Conservation (phyloP, 768 basidiomycete genomes). For the Tulasnella sp. region DNA sequence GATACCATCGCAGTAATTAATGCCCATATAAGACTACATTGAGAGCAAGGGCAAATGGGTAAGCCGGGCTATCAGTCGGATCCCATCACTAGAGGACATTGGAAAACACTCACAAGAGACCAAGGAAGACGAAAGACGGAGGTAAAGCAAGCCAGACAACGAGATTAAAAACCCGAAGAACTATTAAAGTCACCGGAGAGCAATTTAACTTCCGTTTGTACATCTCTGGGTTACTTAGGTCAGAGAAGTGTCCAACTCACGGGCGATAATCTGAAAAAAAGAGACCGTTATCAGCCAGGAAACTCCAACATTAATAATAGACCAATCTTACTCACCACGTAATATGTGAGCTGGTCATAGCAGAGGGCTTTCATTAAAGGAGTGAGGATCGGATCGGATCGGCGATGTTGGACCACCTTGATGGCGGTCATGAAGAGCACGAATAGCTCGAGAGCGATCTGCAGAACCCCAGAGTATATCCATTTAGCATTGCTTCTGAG, state of each 20-base stretch:
- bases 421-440: neutral
- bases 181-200: no score
- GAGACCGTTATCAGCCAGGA: no score
- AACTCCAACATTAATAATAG: no score
- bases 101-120: neutral
- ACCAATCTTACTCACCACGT: neutral
- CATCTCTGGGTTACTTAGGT: no score
- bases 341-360: neutral
- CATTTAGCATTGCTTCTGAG: neutral
- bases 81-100: neutral
- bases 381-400: neutral
- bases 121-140: neutral
- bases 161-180: no score
- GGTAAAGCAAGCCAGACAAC: neutral
- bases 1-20: slow-evolving; percentile 1
- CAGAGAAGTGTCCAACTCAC: no score
- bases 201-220: no score
- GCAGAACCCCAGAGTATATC: neutral
- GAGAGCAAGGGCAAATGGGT: neutral
- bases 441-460: slow-evolving; percentile 1
- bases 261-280: no score
- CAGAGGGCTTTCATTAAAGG: neutral
- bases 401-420: neutral
- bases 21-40: neutral
- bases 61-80: neutral